phyloP scores from a whole-genome alignment of 805 yeast genomes.

The Jamesozyma piceae region DNA sequence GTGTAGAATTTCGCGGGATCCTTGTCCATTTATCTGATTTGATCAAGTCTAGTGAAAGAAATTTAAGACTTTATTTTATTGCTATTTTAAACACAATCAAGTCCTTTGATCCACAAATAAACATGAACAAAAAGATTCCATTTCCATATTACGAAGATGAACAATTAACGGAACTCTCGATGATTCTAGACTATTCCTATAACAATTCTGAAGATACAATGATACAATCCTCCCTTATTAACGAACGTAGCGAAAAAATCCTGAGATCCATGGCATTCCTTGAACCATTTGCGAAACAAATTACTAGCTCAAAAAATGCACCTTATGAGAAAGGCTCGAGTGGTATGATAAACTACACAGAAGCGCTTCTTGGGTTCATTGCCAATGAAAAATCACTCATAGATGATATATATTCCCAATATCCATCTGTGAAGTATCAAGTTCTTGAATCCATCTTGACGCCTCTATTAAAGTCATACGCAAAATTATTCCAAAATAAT shows the following conservation, averaged over 20 bases:
- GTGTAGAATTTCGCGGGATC: conserved; percentile 54
- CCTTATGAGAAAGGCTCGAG: conserved; percentile 55
- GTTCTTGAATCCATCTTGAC: conserved; percentile 30
- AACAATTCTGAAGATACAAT: conserved; percentile 24
- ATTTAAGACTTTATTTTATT: conserved; percentile 42
- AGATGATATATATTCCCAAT: conserved; percentile 34
- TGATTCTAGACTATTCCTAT: conserved; percentile 41
- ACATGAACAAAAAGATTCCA: conserved; percentile 33
- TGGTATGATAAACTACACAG: conserved; percentile 47
- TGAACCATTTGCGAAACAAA: conserved; percentile 39
- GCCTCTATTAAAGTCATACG: conserved; percentile 33
- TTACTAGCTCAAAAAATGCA: conserved; percentile 31
- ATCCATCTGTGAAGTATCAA: conserved; percentile 21
- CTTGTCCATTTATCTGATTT: conserved; percentile 48
- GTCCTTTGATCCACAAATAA: conserved; percentile 39
- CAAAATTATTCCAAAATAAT: conserved; percentile 33
- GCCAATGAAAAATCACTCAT: conserved; percentile 42
- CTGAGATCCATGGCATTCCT: conserved; percentile 36
- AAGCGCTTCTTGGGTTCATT: conserved; percentile 41
- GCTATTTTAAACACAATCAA: conserved; percentile 34
- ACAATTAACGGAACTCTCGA: conserved; percentile 31
- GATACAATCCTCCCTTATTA: conserved; percentile 32
- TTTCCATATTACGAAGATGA: conserved; percentile 34
- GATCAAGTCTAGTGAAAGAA: conserved; percentile 48
- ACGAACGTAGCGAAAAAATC: conserved; percentile 36